A percentile compares a stretch with the other conserved stretches of the same genome.
phyloP scores from a whole-genome alignment of 352 stramenopile genomes.

The Pythium myriotylum region DNA sequence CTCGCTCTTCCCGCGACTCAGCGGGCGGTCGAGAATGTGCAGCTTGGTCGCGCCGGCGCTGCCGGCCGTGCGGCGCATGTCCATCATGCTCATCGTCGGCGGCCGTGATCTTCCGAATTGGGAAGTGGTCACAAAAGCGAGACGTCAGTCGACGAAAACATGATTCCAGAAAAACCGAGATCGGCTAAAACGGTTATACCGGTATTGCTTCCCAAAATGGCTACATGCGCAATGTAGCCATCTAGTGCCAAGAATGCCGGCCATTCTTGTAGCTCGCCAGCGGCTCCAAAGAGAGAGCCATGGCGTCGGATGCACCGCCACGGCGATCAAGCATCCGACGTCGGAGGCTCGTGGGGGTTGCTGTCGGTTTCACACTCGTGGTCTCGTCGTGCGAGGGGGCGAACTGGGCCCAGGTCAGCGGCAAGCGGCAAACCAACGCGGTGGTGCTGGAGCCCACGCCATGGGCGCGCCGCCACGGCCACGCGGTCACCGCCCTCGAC shows the following conservation, averaged over 20 bases:
- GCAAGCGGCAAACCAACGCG: conserved; percentile 59
- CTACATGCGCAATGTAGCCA: neutral
- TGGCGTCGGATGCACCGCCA: no score
- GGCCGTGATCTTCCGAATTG: neutral
- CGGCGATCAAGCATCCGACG: no score
- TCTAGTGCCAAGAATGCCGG: neutral
- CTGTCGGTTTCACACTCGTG: neutral
- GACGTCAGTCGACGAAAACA: neutral
- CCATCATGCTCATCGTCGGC: conserved; percentile 41
- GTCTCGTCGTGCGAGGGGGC: conserved; percentile 14
- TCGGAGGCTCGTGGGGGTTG: no score
- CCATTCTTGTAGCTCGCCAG: neutral
- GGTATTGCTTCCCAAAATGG: neutral
- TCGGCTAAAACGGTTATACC: no score
- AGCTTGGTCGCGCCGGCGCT: conserved; percentile 62
- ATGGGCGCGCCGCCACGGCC: conserved; percentile 66
- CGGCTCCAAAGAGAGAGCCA: no score
- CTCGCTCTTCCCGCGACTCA: conserved; percentile 79
- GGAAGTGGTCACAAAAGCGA: conserved; percentile 3
- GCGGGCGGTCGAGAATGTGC: conserved; percentile 76
- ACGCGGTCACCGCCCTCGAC: conserved; percentile 61
- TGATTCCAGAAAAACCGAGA: no score
- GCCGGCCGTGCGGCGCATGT: conserved; percentile 47
- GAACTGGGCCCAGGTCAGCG: conserved; percentile 79
- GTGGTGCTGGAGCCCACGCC: conserved; percentile 52